Evolutionary conservation across 768 basidiomycete species (phyloP).

Genomic region (Xerocomus potaroensis): DNA sequence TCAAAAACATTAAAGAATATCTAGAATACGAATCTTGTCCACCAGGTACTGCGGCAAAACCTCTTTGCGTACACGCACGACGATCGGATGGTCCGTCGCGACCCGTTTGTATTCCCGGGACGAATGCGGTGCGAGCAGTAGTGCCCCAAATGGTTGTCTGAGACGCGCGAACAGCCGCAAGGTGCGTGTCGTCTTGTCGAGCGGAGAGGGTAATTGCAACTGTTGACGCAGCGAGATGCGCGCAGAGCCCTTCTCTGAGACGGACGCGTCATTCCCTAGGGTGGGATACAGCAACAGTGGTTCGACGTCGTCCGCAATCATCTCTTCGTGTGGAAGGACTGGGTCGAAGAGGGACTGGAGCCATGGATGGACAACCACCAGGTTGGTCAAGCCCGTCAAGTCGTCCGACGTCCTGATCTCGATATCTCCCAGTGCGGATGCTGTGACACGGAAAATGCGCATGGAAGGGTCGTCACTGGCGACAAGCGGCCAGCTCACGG

Average conservation of each 20-base stretch:
- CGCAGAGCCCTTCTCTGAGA: not conserved
- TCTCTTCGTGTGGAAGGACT: conserved; percentile 17
- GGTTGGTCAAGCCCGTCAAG: conserved; percentile 2
- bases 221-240: not conserved
- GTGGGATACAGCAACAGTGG: not conserved
- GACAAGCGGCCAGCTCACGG: conserved; percentile 7
- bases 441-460: conserved; percentile 13
- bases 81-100: conserved; percentile 14
- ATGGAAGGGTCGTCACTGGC: not conserved
- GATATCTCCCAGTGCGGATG: conserved; percentile 3
- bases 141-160: conserved; percentile 14
- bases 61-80: conserved; percentile 9
- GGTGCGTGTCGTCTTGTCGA: conserved; percentile 13
- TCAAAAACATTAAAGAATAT: conserved; percentile 12
- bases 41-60: conserved; percentile 3
- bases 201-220: conserved; percentile 9
- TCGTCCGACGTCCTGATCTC: conserved; percentile 12
- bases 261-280: not conserved
- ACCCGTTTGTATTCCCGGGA: conserved; percentile 15
- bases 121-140: conserved; percentile 10
- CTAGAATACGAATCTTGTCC: conserved; percentile 15
- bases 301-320: conserved; percentile 12
- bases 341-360: conserved; percentile 12
- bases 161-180: conserved; percentile 12
- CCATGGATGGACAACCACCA: conserved; percentile 21